phyloP scores from a whole-genome alignment of 345 rosid species.

The Gossypium mustelinum region DNA sequence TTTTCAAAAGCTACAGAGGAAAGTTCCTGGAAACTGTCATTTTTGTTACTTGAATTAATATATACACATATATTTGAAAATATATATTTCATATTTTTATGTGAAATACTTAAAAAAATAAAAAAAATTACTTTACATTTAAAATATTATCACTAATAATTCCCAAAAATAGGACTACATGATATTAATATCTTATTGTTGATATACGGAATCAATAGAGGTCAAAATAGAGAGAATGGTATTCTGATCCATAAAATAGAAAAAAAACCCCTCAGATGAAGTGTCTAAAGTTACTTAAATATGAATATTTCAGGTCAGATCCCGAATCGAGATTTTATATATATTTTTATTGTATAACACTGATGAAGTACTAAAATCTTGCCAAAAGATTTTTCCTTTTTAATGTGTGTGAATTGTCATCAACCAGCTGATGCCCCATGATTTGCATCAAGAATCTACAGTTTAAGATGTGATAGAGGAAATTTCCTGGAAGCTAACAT shows the following conservation, averaged over 20 bases:
- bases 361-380: background rate
- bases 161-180: rapidly evolving
- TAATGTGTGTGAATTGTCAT: background rate
- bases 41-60: background rate
- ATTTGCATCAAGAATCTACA: background rate
- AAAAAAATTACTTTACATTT: too few relatives aligned
- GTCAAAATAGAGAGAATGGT: rapidly evolving
- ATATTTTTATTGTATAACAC: background rate
- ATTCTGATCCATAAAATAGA: rapidly evolving
- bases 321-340: rapidly evolving
- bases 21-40: background rate
- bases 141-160: too few relatives aligned
- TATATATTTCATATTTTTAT: too few relatives aligned
- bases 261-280: rapidly evolving
- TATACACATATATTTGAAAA: too few relatives aligned
- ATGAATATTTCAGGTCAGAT: too few relatives aligned
- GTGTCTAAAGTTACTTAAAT: too few relatives aligned
- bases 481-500: background rate
- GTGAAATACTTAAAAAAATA: too few relatives aligned
- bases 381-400: background rate
- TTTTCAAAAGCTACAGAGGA: background rate
- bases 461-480: background rate
- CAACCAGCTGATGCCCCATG: background rate
- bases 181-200: too few relatives aligned
- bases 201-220: rapidly evolving